Conservation (phyloP, 108 stramenopile genomes). For the Schizochytrium sp. region DNA sequence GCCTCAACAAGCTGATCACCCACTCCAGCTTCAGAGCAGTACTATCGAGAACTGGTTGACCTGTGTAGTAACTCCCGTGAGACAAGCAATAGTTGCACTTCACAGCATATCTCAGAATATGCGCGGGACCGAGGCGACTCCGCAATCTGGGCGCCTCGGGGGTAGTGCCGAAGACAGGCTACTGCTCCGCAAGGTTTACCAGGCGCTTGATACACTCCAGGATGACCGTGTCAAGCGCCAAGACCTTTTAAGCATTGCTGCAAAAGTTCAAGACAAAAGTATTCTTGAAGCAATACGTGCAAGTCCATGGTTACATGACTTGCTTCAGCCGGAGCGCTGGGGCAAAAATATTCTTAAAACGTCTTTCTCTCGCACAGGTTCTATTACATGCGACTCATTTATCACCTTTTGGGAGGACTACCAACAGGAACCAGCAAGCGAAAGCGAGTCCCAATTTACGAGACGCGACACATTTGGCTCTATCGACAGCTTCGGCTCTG, state of each 20-base stretch:
- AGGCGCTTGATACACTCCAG: constrained; percentile 3
- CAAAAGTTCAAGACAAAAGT: constrained; percentile 1
- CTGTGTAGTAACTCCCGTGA: too few relatives aligned
- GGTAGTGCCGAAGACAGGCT: background rate
- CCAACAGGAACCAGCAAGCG: background rate
- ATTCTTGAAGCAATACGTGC: constrained; percentile 7
- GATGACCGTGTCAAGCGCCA: constrained; percentile 54
- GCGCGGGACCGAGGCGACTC: too few relatives aligned
- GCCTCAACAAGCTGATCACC: too few relatives aligned
- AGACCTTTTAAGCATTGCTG: constrained; percentile 37
- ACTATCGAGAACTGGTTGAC: too few relatives aligned
- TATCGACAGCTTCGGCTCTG: constrained; percentile 18
- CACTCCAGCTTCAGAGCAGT: too few relatives aligned
- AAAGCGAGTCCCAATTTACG: background rate
- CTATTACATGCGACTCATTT: constrained; percentile 12
- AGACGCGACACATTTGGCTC: constrained; percentile 16
- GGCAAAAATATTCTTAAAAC: constrained; percentile 30
- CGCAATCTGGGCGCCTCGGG: background rate
- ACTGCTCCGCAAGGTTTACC: constrained; percentile 26
- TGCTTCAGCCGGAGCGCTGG: constrained; percentile 57
- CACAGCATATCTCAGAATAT: too few relatives aligned
- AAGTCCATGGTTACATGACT: background rate
- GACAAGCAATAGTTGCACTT: too few relatives aligned
- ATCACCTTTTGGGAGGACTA: constrained; percentile 28
- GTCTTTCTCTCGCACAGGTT: constrained; percentile 28